Percentiles rank a stretch among this genome's conserved stretches.
Evolutionary conservation across 352 stramenopile genomes (phyloP).

Genomic region (Phytopythium kandeliae): DNA sequence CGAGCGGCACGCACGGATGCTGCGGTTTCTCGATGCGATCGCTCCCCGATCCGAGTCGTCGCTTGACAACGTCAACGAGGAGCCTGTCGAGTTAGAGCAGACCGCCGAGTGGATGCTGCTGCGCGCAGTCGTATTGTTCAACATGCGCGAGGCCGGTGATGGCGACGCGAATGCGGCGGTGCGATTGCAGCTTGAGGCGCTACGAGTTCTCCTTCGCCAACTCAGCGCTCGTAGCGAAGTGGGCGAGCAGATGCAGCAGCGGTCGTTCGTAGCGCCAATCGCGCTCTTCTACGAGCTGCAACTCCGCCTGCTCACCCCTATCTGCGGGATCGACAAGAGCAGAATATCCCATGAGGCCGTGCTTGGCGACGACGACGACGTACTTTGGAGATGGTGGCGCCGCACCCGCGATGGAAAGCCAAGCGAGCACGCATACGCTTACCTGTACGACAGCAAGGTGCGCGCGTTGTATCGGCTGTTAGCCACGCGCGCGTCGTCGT

Average conservation of each 20-base stretch:
- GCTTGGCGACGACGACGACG: background rate
- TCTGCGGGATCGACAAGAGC: background rate
- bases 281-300: conserved; percentile 31
- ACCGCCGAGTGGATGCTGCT: conserved; percentile 24
- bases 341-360: background rate
- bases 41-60: background rate
- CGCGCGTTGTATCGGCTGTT: conserved; percentile 17
- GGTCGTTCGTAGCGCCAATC: conserved; percentile 28
- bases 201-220: background rate
- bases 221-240: too few relatives aligned
- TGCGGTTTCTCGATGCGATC: conserved; percentile 12
- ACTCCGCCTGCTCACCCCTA: conserved; percentile 11
- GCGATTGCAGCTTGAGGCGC: background rate
- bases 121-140: conserved; percentile 26
- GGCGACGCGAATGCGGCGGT: background rate
- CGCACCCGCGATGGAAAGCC: background rate
- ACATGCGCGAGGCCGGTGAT: conserved; percentile 10
- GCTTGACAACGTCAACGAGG: too few relatives aligned
- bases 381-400: background rate
- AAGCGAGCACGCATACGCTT: conserved; percentile 15
- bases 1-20: conserved; percentile 5
- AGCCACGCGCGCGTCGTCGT: conserved; percentile 1
- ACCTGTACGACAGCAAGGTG: conserved; percentile 23
- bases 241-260: background rate
- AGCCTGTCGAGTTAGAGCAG: too few relatives aligned